Evolutionary conservation across 2,329 filamentous ascomycete genomes (phyloP).

Genomic region (Fusarium pseudoanthophilum): DNA sequence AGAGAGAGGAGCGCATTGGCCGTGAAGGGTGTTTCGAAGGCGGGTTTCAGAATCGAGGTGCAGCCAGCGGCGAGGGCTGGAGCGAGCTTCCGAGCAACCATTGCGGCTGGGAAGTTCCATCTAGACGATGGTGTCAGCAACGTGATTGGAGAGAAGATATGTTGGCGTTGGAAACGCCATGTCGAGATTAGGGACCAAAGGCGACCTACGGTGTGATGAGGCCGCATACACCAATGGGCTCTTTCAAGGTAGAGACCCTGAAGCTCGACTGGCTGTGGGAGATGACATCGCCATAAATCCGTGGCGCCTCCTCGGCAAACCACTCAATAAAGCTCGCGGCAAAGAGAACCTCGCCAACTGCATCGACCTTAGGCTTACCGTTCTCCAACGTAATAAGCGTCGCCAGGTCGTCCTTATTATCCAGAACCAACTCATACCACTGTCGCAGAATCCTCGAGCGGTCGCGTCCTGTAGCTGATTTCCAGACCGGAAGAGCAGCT

Average conservation of each 20-base stretch:
- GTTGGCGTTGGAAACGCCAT: neutral
- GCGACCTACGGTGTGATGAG: slow-evolving; percentile 41
- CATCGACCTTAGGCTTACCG: slow-evolving; percentile 72
- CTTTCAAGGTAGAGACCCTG: slow-evolving; percentile 69
- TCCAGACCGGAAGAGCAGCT: slow-evolving; percentile 64
- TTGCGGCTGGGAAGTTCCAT: neutral
- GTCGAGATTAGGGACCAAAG: neutral
- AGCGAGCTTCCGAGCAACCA: neutral
- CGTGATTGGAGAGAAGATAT: neutral
- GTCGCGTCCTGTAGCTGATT: slow-evolving; percentile 67
- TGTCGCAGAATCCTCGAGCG: slow-evolving; percentile 67
- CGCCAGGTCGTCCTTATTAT: slow-evolving; percentile 72
- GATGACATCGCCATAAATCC: slow-evolving; percentile 67
- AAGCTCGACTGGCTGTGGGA: slow-evolving; percentile 68
- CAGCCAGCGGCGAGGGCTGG: neutral
- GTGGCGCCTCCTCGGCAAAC: slow-evolving; percentile 63
- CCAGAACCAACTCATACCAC: slow-evolving; percentile 72
- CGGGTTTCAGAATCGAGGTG: neutral
- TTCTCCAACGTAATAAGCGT: slow-evolving; percentile 76
- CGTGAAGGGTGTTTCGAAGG: neutral
- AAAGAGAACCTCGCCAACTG: slow-evolving; percentile 66
- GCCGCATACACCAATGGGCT: slow-evolving; percentile 47
- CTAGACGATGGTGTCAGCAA: neutral
- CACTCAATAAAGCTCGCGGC: slow-evolving; percentile 69
- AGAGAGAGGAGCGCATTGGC: neutral